phyloP scores from a whole-genome alignment of 2,329 filamentous ascomycete genomes.

The Apiospora koreana region DNA sequence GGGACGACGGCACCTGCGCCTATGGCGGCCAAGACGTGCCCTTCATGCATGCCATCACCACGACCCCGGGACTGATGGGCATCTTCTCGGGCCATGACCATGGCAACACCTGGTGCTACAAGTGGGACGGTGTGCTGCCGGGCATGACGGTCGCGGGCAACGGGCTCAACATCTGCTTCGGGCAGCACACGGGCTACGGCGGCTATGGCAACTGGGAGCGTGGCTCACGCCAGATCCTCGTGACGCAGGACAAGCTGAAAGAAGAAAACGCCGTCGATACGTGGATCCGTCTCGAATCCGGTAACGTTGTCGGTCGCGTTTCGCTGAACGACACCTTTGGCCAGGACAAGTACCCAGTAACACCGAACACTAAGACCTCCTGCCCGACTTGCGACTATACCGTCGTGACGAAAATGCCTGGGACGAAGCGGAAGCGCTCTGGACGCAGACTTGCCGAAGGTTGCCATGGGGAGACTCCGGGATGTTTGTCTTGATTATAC shows the following conservation, averaged over 20 bases:
- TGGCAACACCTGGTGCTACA: slow-evolving; percentile 59
- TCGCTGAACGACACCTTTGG: slow-evolving; percentile 62
- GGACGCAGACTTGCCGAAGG: not conserved
- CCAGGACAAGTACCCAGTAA: slow-evolving; percentile 51
- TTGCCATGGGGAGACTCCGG: too few species aligned
- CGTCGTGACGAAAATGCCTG: not conserved
- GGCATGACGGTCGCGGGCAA: slow-evolving; percentile 36
- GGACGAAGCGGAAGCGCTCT: not conserved
- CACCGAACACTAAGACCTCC: slow-evolving; percentile 35
- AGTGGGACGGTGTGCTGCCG: slow-evolving; percentile 39
- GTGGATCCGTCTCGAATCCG: slow-evolving; percentile 63
- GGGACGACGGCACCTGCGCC: slow-evolving; percentile 36
- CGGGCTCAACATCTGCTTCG: slow-evolving; percentile 52
- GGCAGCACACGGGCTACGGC: slow-evolving; percentile 69
- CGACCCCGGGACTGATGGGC: slow-evolving; percentile 55
- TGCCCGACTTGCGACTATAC: slow-evolving; percentile 31
- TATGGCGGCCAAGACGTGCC: slow-evolving; percentile 55
- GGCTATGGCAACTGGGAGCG: slow-evolving; percentile 68
- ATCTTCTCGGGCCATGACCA: slow-evolving; percentile 70
- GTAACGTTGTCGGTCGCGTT: slow-evolving; percentile 51
- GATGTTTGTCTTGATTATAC: too few species aligned
- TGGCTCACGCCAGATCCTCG: slow-evolving; percentile 56
- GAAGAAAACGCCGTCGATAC: slow-evolving; percentile 48
- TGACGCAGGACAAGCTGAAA: slow-evolving; percentile 43
- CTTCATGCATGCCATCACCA: slow-evolving; percentile 64